Conservation (phyloP, 2,329 filamentous ascomycete genomes). For the Boeremia lycopersici region DNA sequence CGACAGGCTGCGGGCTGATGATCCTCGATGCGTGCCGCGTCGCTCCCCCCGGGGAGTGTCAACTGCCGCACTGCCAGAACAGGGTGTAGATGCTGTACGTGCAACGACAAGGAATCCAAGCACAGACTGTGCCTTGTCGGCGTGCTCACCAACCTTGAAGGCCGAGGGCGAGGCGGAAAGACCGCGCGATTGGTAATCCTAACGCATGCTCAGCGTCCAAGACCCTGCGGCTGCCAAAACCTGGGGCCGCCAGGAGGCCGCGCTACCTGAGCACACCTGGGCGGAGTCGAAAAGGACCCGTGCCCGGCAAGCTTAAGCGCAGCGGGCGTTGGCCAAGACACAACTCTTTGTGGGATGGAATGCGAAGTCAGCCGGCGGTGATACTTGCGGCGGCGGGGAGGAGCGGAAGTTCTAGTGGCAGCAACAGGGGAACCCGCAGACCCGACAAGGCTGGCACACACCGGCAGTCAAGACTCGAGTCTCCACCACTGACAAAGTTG, state of each 20-base stretch:
- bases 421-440: background rate
- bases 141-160: background rate
- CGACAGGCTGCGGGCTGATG: background rate
- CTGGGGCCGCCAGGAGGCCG: constrained; percentile 11
- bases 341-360: constrained; percentile 2
- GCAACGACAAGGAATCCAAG: background rate
- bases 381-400: constrained; percentile 16
- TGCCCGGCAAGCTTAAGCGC: constrained; percentile 2
- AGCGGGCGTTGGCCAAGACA: constrained; percentile 3
- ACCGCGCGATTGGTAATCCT: constrained; percentile 5
- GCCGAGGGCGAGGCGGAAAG: background rate
- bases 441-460: constrained; percentile 14
- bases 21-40: constrained; percentile 3
- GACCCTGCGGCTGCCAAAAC: constrained; percentile 3
- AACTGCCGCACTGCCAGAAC: background rate
- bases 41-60: background rate
- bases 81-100: background rate
- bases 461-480: constrained; percentile 1
- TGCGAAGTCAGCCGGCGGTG: constrained; percentile 6
- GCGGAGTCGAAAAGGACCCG: constrained; percentile 10
- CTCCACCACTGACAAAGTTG: constrained; percentile 5
- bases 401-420: constrained; percentile 13
- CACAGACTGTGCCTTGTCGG: background rate
- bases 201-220: background rate
- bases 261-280: constrained; percentile 2